Base-by-base conservation (phyloP, 2,329 filamentous ascomycete genomes). In the Dactylellina cionopaga region DNA sequence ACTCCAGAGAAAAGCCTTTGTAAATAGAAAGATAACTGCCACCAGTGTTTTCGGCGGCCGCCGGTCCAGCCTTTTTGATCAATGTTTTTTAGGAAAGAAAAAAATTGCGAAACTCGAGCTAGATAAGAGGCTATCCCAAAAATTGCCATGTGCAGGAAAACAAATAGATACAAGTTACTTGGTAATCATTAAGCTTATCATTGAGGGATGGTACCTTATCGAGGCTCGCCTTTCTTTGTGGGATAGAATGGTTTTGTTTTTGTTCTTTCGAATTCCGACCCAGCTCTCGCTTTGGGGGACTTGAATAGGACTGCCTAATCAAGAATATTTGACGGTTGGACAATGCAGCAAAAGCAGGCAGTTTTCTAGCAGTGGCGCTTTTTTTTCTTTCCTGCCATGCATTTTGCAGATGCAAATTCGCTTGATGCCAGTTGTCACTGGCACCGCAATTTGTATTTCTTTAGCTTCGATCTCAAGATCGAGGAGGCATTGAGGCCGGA, bases 181-280 rank as follows among this genome's bases (percentile, higher is more conserved):
- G 62, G 43, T 66, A 54, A 66, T 46, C 25, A 43, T 51, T 43
- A 66, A 66, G 51, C 62, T 66, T 66, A 66, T 66, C 62, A 58
- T 19, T 9, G 22, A 17, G 25, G 33, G 44, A 17, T 31, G 29
- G 27, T 52, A 52, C 41, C 51, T 66, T 66, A 56, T 56, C 62
- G 44, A 49, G 13, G 27, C 19, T 31, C 24, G 9, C 5, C 39
- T n/a, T 43, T 5, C 39, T 41, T 46, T 58, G n/a, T 58, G 22
- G 31, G 27, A 25, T 29, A 47, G 22, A 55, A 17, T 13, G 19
- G 11, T 52, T 22, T 54, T 17, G 2, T 52, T 52, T 35, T 55
- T 7, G 27, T 47, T 64, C 46, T 24, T 37, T 39, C 41, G 29
- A 19, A 24, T 10, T 39, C 10, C 19, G 51, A 25, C 41, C 27